Conservation (phyloP, 306 rosid species). For the Comarum palustre region DNA sequence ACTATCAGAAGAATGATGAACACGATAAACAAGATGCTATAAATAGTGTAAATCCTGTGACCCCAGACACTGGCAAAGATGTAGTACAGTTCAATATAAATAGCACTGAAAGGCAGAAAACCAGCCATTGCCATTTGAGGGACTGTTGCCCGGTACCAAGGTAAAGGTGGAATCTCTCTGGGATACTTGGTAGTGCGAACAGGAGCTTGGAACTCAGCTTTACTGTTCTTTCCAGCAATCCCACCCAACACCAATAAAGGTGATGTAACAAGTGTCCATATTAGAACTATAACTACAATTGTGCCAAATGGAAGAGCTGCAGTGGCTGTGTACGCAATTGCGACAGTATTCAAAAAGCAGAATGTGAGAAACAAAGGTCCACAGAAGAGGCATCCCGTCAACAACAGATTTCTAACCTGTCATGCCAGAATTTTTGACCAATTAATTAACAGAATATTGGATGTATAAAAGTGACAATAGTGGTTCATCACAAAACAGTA, state of each 20-base stretch:
- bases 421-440: conserved; percentile 17
- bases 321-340: conserved; percentile 60
- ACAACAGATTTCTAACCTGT: conserved; percentile 63
- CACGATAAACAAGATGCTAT: conserved; percentile 63
- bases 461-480: conserved; percentile 7
- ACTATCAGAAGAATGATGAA: conserved; percentile 59
- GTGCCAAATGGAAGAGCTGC: conserved; percentile 76
- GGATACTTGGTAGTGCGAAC: conserved; percentile 57
- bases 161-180: conserved; percentile 64
- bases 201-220: conserved; percentile 67
- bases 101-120: conserved; percentile 64
- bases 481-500: conserved; percentile 1
- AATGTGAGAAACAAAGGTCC: conserved; percentile 60
- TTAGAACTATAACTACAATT: conserved; percentile 60
- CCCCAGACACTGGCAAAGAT: conserved; percentile 75
- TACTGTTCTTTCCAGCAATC: conserved; percentile 67
- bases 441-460: conserved; percentile 5
- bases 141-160: conserved; percentile 58
- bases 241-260: conserved; percentile 73
- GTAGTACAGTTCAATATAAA: conserved; percentile 60
- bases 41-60: conserved; percentile 67
- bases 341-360: conserved; percentile 61
- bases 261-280: conserved; percentile 65
- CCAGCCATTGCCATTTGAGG: conserved; percentile 83
- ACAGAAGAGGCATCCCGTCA: conserved; percentile 67